phyloP scores from a whole-genome alignment of 2,329 filamentous ascomycete genomes.

The Sarocladium brachiariae region DNA sequence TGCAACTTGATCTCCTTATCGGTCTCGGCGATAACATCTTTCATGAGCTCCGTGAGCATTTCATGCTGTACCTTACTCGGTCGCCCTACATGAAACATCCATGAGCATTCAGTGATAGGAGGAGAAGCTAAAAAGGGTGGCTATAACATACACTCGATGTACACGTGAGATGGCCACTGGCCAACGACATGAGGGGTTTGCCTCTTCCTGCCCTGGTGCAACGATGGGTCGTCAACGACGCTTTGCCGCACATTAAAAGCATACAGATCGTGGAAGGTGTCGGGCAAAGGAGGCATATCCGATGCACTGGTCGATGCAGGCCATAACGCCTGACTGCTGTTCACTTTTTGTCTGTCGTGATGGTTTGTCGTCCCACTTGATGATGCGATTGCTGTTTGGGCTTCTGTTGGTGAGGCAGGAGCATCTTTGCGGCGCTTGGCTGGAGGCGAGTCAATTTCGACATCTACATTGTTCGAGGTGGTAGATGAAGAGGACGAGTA shows the following conservation, averaged over 20 bases:
- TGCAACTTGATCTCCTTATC: conserved; percentile 40
- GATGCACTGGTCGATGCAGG: conserved; percentile 12
- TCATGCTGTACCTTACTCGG: conserved; percentile 41
- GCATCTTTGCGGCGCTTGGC: conserved; percentile 28
- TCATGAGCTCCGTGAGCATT: conserved; percentile 37
- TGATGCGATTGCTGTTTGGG: background rate
- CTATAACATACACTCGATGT: conserved; percentile 69
- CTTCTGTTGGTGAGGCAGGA: background rate
- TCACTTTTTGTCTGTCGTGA: conserved; percentile 6
- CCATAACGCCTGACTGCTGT: background rate
- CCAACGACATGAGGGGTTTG: conserved; percentile 78
- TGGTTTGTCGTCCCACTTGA: background rate
- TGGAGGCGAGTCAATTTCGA: conserved; percentile 23
- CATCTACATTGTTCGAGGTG: conserved; percentile 15
- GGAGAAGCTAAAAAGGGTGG: too few relatives aligned
- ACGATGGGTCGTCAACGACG: conserved; percentile 70
- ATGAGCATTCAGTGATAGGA: too few relatives aligned
- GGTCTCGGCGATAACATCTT: conserved; percentile 27
- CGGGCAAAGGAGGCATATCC: conserved; percentile 65
- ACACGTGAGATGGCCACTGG: conserved; percentile 89
- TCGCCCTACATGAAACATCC: conserved; percentile 39
- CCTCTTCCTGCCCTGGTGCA: conserved; percentile 81
- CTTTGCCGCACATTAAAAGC: conserved; percentile 72
- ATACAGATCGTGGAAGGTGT: conserved; percentile 83
- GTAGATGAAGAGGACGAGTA: conserved; percentile 48